Conservation (phyloP, 176 grass and related monocot species). For the Oropetium thomaeum region DNA sequence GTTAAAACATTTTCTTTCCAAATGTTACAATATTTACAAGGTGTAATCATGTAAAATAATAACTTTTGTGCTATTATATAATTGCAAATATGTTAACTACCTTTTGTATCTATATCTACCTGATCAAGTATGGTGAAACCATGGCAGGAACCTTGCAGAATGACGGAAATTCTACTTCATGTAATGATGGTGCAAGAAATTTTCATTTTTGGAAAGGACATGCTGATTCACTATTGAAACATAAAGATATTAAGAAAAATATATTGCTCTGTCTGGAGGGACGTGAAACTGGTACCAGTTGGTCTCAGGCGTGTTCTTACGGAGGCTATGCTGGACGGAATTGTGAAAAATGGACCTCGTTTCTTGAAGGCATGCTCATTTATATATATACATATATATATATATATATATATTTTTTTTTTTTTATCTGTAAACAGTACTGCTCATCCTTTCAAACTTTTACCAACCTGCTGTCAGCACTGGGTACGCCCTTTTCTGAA, state of each 20-base stretch:
- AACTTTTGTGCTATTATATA: not conserved
- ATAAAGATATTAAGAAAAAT: slow-evolving; percentile 55
- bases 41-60: not conserved
- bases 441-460: not conserved
- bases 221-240: slow-evolving; percentile 37
- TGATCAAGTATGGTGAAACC: slow-evolving; percentile 22
- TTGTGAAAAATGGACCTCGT: slow-evolving; percentile 74
- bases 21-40: not conserved
- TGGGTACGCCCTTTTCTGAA: too few relatives aligned
- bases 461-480: too few relatives aligned
- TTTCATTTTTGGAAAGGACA: slow-evolving; percentile 84
- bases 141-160: slow-evolving; percentile 38
- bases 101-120: slow-evolving; percentile 25
- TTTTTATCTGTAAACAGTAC: slow-evolving; percentile 21
- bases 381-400: too few relatives aligned
- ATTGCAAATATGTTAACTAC: slow-evolving; percentile 10
- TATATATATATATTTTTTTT: too few relatives aligned
- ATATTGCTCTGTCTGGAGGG: slow-evolving; percentile 74
- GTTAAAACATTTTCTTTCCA: not conserved
- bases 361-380: slow-evolving; percentile 68
- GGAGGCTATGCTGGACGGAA: slow-evolving; percentile 70
- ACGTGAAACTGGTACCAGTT: slow-evolving; percentile 78
- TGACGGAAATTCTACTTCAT: slow-evolving; percentile 60
- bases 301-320: slow-evolving; percentile 47
- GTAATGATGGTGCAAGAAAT: slow-evolving; percentile 43